Base-by-base conservation (phyloP, 1,284 basidiomycete genomes). In the Moesziomyces sp. region DNA sequence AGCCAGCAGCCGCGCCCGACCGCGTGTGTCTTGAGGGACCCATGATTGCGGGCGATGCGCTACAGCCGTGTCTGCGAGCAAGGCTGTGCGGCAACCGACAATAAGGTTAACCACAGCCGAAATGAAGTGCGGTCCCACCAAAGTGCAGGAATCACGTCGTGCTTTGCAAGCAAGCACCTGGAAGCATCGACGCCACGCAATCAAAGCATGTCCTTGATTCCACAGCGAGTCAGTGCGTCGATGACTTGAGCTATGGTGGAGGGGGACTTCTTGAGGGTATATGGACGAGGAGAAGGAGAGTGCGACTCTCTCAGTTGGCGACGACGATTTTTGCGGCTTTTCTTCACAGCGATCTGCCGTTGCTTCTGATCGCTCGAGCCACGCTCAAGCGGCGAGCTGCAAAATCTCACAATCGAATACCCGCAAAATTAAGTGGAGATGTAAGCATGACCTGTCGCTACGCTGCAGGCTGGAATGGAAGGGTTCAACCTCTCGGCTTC, bases 1-100 rank as follows among this genome's bases (percentile, higher is more conserved):
- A 52, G 44, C 52, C 52, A 35, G 55, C 52, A 19, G 48, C 52
- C 7, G 65, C 48, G 13, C 30, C 43, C 4, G 52, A 45, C 10
- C 64, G 48, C 14, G 55, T 69, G 59, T 63, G 59, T 69, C 66
- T 63, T 24, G 66, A 69, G 6, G 66, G 66, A 5, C 66, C 66
- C 66, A 69, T 69, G n/a, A 13, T 52, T 50, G 46, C 35, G 7
- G 18, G 16, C 11, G 5, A 40, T 21, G 30, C 43, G 21, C 51
- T 40, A 21, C 48, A 52, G 49, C 24, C 30, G 19, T 11, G 11
- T 26, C n/a, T 38, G 45, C 26, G n/a, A 24, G 34, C 24, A 18
- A 60, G 38, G 21, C 23, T 28, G 46, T 52, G 52, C 35, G n/a
- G 47, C 30, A 30, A 48, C 23, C 14, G 42, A 57, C 47, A 51